Percentiles rank a stretch among this genome's conserved stretches.
Conservation (phyloP, 768 basidiomycete species). For the Tulasnella sp. region DNA sequence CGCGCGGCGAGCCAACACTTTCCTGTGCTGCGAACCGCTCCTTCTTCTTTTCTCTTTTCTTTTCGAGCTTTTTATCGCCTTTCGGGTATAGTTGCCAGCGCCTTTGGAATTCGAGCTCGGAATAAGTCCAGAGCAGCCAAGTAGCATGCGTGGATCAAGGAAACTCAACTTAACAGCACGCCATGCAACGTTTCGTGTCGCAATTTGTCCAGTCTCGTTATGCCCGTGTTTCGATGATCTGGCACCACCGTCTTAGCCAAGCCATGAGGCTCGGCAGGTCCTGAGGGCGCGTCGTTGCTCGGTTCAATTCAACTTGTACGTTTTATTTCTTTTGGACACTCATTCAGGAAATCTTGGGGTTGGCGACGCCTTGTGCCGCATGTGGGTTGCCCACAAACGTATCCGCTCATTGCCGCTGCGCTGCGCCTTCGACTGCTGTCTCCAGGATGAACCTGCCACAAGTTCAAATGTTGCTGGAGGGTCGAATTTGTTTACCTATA, state of each 20-base stretch:
- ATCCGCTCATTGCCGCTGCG: too few relatives aligned
- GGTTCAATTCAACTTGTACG: neutral
- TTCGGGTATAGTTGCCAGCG: slow-evolving; percentile 1
- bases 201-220: neutral
- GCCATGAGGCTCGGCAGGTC: neutral
- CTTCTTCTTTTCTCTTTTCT: neutral
- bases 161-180: neutral
- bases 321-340: neutral
- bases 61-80: neutral
- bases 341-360: neutral
- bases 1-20: too few relatives aligned
- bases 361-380: neutral
- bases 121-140: neutral
- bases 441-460: neutral
- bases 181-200: neutral
- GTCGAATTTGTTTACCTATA: neutral
- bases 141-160: neutral
- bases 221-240: neutral
- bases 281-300: neutral
- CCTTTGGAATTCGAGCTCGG: neutral
- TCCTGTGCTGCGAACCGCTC: neutral
- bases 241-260: neutral
- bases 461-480: neutral
- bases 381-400: neutral
- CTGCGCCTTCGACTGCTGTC: neutral